Evolutionary conservation across 2,329 filamentous ascomycete genomes (phyloP).

Genomic region (Didymella pinodella): DNA sequence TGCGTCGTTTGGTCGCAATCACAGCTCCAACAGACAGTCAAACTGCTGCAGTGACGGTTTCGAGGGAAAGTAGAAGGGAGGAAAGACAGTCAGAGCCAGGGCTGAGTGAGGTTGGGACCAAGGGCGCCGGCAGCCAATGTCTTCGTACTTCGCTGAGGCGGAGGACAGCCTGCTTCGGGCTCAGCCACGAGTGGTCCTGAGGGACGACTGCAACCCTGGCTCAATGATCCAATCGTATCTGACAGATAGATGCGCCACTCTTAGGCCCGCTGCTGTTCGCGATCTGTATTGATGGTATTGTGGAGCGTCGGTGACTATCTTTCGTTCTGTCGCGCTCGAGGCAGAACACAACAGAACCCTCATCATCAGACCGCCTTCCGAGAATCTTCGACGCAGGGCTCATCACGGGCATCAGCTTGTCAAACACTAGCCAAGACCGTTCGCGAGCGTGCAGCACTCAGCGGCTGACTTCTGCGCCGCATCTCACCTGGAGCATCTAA

Average conservation of each 20-base stretch:
- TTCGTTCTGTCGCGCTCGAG: constrained; percentile 8
- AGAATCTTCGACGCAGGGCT: constrained; percentile 2
- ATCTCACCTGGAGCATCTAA: constrained; percentile 12
- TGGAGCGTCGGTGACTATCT: constrained; percentile 21
- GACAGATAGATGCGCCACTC: constrained; percentile 16
- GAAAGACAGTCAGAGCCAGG: constrained; percentile 18
- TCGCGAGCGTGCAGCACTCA: constrained; percentile 9
- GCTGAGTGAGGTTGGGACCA: constrained; percentile 22
- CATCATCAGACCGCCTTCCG: constrained; percentile 5
- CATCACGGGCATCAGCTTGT: constrained; percentile 15
- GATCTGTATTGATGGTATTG: constrained; percentile 12
- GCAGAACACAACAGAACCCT: constrained; percentile 9
- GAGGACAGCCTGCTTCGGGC: constrained; percentile 22
- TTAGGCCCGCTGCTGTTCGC: constrained; percentile 12
- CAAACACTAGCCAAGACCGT: constrained; percentile 11
- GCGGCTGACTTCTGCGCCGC: constrained; percentile 21
- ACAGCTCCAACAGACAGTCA: constrained; percentile 9
- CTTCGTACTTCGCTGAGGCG: constrained; percentile 26
- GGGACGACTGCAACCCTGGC: constrained; percentile 19
- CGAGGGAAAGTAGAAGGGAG: constrained; percentile 4
- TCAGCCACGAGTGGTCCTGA: constrained; percentile 19
- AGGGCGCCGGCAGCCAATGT: constrained; percentile 18
- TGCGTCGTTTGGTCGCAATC: constrained; percentile 5
- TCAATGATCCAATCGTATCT: constrained; percentile 11
- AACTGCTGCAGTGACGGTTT: constrained; percentile 2